phyloP scores from a whole-genome alignment of 176 grass and related monocot genomes.

The Triticum turgidum region DNA sequence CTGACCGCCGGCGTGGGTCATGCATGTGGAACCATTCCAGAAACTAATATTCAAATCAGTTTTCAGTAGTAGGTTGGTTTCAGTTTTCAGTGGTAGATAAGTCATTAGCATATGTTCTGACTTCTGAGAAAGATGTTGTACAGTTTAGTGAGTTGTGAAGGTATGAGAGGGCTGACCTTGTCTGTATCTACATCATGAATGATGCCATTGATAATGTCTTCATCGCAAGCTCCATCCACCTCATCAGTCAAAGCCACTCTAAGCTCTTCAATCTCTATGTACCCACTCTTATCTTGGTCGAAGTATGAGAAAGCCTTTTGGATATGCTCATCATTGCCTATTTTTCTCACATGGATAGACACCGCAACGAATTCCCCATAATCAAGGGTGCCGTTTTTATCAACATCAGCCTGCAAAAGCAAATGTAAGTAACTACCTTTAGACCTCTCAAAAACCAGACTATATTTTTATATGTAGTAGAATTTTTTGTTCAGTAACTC shows the following conservation, averaged over 20 bases:
- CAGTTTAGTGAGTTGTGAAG: background rate
- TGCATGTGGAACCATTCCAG: background rate
- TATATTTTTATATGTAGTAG: background rate
- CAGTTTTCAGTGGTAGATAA: background rate
- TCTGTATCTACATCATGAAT: constrained; percentile 79
- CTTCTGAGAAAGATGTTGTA: background rate
- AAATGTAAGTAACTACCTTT: constrained; percentile 19
- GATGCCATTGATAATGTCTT: constrained; percentile 77
- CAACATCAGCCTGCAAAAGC: constrained; percentile 71
- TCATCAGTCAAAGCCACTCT: constrained; percentile 64
- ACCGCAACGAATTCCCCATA: constrained; percentile 85
- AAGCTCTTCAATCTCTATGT: constrained; percentile 94
- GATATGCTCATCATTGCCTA: constrained; percentile 76
- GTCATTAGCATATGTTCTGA: background rate
- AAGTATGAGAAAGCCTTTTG: constrained; percentile 83
- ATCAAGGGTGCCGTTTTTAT: constrained; percentile 72
- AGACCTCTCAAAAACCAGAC: background rate
- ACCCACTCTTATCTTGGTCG: constrained; percentile 70
- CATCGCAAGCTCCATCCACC: constrained; percentile 54
- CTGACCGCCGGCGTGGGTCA: background rate
- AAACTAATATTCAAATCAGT: constrained; percentile 16
- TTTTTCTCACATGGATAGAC: constrained; percentile 81
- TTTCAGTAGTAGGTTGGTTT: constrained; percentile 4
- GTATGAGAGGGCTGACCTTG: constrained; percentile 53
- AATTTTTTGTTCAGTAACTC: constrained; percentile 31